A percentile compares a stretch with the other conserved stretches of the same genome.
Conservation (phyloP, 768 basidiomycete genomes). For the Tulasnella sp. region DNA sequence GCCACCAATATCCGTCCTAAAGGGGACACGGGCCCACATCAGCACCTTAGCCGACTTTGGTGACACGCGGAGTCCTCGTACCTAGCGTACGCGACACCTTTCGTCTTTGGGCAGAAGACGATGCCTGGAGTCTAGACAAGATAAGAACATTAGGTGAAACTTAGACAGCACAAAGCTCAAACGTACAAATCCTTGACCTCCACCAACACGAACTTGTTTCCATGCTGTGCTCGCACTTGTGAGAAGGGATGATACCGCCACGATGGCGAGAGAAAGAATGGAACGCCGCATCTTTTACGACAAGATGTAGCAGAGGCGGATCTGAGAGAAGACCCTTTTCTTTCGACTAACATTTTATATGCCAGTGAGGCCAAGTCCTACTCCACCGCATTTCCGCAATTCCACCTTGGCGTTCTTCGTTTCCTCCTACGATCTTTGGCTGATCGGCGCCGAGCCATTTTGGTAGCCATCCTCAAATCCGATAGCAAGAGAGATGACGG, state of each 20-base stretch:
- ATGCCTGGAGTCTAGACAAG: slow-evolving; percentile 9
- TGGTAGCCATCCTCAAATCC: neutral
- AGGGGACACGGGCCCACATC: neutral
- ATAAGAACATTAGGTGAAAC: too few relatives aligned
- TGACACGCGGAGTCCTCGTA: neutral
- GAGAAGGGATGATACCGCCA: neutral
- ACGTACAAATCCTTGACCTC: slow-evolving; percentile 17
- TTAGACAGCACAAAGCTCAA: neutral
- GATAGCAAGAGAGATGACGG: neutral
- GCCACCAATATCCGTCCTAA: slow-evolving; percentile 22
- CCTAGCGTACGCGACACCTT: slow-evolving; percentile 10
- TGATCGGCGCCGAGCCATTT: neutral
- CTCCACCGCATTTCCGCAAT: neutral
- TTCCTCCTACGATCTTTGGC: neutral
- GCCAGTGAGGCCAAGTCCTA: neutral
- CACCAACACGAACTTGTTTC: slow-evolving; percentile 21
- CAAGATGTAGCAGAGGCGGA: neutral
- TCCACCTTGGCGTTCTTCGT: neutral
- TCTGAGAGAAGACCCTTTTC: neutral
- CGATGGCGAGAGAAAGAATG: neutral
- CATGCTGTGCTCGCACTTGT: neutral
- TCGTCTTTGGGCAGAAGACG: neutral
- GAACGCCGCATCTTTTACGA: neutral
- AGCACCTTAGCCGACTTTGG: neutral
- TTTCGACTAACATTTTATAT: neutral